Evolutionary conservation across 768 basidiomycete species (phyloP).

Genomic region (Mycena maculata): DNA sequence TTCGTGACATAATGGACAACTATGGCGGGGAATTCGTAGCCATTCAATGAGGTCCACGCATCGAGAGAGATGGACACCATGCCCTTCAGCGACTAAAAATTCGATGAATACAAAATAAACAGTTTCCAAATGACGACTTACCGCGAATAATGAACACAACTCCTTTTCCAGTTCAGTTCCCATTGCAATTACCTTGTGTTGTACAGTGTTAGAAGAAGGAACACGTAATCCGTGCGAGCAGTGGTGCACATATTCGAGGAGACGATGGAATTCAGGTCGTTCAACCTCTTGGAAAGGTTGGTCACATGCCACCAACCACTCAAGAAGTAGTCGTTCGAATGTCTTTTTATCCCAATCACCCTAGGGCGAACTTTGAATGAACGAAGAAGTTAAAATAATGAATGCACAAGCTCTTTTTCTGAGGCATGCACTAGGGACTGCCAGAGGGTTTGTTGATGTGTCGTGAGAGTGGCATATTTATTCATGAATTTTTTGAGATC

Average conservation of each 20-base stretch:
- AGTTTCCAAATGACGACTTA: too few relatives aligned
- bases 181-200: too few relatives aligned
- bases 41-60: conserved; percentile 46
- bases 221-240: too few relatives aligned
- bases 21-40: conserved; percentile 44
- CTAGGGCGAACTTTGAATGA: not conserved
- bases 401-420: conserved; percentile 2
- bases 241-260: conserved; percentile 13
- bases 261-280: not conserved
- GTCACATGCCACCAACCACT: conserved; percentile 11
- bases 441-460: not conserved
- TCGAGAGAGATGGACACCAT: conserved; percentile 45
- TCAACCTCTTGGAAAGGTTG: conserved; percentile 17
- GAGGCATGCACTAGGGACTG: too few relatives aligned
- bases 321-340: conserved; percentile 16
- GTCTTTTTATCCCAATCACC: conserved; percentile 1
- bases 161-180: too few relatives aligned
- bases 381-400: not conserved
- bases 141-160: too few relatives aligned
- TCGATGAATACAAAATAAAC: too few relatives aligned
- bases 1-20: conserved; percentile 44
- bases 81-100: too few relatives aligned
- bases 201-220: too few relatives aligned
- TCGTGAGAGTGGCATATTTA: not conserved
- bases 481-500: not conserved